Conservation (phyloP, 2,329 filamentous ascomycete genomes). For the Aspergillus sp. region DNA sequence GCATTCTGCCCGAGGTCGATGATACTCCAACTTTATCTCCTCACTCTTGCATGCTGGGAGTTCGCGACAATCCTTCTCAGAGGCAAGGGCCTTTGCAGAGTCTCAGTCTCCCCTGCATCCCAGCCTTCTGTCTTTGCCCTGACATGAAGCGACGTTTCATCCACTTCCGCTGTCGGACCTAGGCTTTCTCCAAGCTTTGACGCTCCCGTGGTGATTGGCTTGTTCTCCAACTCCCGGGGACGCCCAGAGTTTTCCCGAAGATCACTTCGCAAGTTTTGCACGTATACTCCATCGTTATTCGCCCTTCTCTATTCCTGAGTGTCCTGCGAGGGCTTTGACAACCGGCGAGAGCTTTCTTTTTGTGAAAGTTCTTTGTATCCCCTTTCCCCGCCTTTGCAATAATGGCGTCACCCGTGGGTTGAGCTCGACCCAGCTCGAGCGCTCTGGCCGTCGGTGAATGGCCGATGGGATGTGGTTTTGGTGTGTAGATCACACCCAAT, state of each 20-base stretch:
- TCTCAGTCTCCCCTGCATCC: background rate
- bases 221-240: background rate
- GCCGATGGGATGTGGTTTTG: conserved; percentile 10
- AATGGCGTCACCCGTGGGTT: conserved; percentile 6
- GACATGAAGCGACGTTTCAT: background rate
- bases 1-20: background rate
- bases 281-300: background rate
- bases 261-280: background rate
- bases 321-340: too few relatives aligned
- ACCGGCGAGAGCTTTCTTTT: background rate
- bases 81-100: background rate
- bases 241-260: background rate
- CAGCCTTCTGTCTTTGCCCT: background rate
- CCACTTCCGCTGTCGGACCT: background rate
- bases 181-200: background rate
- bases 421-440: background rate
- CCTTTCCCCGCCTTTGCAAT: conserved; percentile 3
- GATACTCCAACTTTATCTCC: background rate
- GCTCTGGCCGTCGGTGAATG: background rate
- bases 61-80: background rate
- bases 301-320: background rate
- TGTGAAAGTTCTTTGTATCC: background rate
- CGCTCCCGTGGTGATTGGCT: background rate
- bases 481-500: conserved; percentile 17
- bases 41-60: background rate